phyloP scores from a whole-genome alignment of 1,284 basidiomycete genomes.

The Blastosporella zonata region DNA sequence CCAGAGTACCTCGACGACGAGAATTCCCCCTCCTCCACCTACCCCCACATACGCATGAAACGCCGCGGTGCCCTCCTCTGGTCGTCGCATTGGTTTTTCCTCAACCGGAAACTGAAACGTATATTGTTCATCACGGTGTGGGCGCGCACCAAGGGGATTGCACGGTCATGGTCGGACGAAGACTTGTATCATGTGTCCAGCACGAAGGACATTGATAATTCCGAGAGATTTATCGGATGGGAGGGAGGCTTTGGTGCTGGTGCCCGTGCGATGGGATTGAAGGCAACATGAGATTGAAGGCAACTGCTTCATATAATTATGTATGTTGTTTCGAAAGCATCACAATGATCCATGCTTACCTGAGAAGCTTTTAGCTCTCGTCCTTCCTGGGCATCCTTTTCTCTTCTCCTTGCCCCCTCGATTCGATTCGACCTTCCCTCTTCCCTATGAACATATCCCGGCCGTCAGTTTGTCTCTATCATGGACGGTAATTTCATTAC shows the following conservation, averaged over 20 bases:
- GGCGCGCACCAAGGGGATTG: constrained; percentile 74
- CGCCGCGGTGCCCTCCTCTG: constrained; percentile 83
- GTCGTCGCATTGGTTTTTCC: constrained; percentile 98
- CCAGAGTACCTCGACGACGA: constrained; percentile 31
- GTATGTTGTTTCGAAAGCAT: constrained; percentile 2
- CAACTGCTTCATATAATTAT: constrained; percentile 3
- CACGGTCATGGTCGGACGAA: constrained; percentile 51
- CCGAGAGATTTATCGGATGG: constrained; percentile 73
- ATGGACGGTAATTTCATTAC: constrained; percentile 7
- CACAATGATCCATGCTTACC: constrained; percentile 5
- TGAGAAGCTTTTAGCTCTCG: not conserved
- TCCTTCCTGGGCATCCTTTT: not conserved
- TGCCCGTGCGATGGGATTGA: constrained; percentile 68
- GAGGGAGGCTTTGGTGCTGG: constrained; percentile 72
- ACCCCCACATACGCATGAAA: constrained; percentile 33
- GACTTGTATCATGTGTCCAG: constrained; percentile 31
- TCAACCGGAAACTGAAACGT: constrained; percentile 90
- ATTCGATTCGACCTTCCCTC: not conserved
- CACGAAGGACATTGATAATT: constrained; percentile 28
- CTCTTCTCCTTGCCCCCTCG: not conserved
- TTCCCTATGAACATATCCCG: constrained; percentile 4
- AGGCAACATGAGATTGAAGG: constrained; percentile 51
- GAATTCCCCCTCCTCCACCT: constrained; percentile 28
- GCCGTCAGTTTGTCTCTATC: constrained; percentile 2
- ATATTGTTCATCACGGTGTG: constrained; percentile 92